phyloP scores from a whole-genome alignment of 169 alveolate genomes.

The Cryptosporidium bovis region DNA sequence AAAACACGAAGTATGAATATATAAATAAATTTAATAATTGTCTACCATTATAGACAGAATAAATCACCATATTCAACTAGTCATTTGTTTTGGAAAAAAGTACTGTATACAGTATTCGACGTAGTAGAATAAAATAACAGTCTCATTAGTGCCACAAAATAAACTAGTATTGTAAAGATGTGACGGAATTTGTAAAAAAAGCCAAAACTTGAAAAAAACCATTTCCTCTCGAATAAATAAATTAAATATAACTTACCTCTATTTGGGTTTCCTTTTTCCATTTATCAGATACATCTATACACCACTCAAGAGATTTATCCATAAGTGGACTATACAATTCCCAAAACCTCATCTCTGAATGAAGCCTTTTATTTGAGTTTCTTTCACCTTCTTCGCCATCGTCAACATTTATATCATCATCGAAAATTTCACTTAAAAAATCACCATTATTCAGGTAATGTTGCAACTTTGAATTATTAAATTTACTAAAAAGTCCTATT shows the following conservation, averaged over 20 bases:
- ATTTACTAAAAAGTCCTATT: slow-evolving; percentile 2
- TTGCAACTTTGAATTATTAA: not conserved
- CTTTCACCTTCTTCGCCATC: not conserved
- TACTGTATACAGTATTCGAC: too few relatives aligned
- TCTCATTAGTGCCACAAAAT: too few relatives aligned
- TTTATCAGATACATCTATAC: slow-evolving; percentile 54
- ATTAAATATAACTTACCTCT: slow-evolving; percentile 42
- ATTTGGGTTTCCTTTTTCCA: slow-evolving; percentile 64
- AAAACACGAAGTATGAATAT: too few relatives aligned
- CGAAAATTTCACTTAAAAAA: not conserved
- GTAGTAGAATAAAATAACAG: too few relatives aligned
- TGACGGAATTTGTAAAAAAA: too few relatives aligned
- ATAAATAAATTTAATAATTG: not conserved
- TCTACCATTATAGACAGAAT: not conserved
- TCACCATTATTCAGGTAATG: not conserved
- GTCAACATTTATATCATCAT: not conserved
- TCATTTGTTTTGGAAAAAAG: not conserved
- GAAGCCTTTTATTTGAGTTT: slow-evolving; percentile 7
- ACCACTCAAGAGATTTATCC: slow-evolving; percentile 52
- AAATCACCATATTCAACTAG: not conserved
- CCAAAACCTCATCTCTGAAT: slow-evolving; percentile 31
- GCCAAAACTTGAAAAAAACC: too few relatives aligned
- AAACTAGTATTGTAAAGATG: too few relatives aligned
- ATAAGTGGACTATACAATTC: slow-evolving; percentile 9
- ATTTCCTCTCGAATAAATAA: too few relatives aligned